Base-by-base conservation (phyloP, 2,329 filamentous ascomycete genomes). In the Hysterium pulicare region DNA sequence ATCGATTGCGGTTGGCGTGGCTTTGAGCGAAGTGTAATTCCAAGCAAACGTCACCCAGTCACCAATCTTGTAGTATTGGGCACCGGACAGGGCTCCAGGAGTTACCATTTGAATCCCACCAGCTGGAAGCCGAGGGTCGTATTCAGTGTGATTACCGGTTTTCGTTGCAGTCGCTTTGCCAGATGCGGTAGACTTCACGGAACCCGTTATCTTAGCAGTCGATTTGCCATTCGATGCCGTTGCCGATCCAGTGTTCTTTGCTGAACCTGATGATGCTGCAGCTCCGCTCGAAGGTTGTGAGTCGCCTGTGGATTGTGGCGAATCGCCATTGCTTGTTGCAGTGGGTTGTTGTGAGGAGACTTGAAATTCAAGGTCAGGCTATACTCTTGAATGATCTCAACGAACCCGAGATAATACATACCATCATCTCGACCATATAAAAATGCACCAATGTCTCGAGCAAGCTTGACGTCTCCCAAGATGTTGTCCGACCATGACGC, bases 11-110 rank as follows among this genome's bases (percentile, higher is more conserved):
- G 72, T 71, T 0, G 82, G 82, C 0, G 77, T 79, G 15, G 77
- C 70, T 16, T 71, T 74, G 19, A 85, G 67, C 9, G 78, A 82
- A 11, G 82, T 86, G 65, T 84, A 85, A 64, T 86, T 85, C 82
- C 82, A 86, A 16, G 71, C 75, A 51, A 85, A 83, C 0, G 81
- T 84, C 22, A 84, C 68, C 45, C 70, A 73, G 33, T 84, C 72
- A 15, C 78, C 78, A 51, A 84, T 77, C 62, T 83, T 84, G 72
- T 81, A 84, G 66, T 78, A 84, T 41, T 75, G 74, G 4, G 73
- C 67, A 13, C 73, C 69, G 7, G 71, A 69, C 6, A 67, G 60
- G 7, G 70, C 59, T 38, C 70, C 68, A 2, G 82, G 82, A 5
- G 78, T 82, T 41, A 83, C 68, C 77, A 85, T 80, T 33, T 72